These are phyloP conservation scores for Tolypocladium tundrense DNA, from an alignment of 2,329 filamentous ascomycete genomes.

Conservation along the genomic window DNA sequence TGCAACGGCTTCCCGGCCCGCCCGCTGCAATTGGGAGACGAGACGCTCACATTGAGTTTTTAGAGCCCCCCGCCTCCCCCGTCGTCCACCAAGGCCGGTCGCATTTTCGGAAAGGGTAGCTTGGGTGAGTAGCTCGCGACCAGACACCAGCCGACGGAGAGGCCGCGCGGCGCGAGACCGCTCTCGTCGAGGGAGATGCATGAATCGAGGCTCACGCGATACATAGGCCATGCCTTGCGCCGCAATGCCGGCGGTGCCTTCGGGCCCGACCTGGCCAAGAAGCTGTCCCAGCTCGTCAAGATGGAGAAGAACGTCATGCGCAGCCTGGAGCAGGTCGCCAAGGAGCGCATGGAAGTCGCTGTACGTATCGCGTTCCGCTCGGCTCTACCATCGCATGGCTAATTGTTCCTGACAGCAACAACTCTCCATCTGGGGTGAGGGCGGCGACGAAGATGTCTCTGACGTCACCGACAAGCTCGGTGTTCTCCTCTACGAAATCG, in stretches of 20 bases:
- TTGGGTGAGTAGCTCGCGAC: constrained; percentile 57
- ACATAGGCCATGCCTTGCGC: constrained; percentile 56
- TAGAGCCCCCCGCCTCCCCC: constrained; percentile 89
- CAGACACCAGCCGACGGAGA: neutral
- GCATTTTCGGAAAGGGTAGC: constrained; percentile 78
- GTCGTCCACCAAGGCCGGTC: constrained; percentile 82
- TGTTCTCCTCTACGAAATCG: constrained; percentile 95
- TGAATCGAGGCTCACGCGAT: constrained; percentile 1
- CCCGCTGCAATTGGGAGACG: neutral
- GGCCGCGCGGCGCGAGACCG: neutral
- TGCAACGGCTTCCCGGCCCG: neutral
- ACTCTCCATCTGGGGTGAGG: constrained; percentile 96
- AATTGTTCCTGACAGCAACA: constrained; percentile 61
- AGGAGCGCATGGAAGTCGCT: constrained; percentile 96
- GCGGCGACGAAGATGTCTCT: constrained; percentile 92
- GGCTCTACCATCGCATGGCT: neutral
- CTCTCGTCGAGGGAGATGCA: neutral
- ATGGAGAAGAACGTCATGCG: constrained; percentile 99
- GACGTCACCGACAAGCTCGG: constrained; percentile 98
- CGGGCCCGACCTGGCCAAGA: constrained; percentile 84
- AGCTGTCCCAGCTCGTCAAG: constrained; percentile 95
- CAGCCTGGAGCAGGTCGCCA: constrained; percentile 87
- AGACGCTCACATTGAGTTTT: neutral
- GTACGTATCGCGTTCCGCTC: constrained; percentile 43
- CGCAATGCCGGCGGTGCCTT: constrained; percentile 68